phyloP scores from a whole-genome alignment of 495 filamentous ascomycete species.

The Bryoglossum gracile region DNA sequence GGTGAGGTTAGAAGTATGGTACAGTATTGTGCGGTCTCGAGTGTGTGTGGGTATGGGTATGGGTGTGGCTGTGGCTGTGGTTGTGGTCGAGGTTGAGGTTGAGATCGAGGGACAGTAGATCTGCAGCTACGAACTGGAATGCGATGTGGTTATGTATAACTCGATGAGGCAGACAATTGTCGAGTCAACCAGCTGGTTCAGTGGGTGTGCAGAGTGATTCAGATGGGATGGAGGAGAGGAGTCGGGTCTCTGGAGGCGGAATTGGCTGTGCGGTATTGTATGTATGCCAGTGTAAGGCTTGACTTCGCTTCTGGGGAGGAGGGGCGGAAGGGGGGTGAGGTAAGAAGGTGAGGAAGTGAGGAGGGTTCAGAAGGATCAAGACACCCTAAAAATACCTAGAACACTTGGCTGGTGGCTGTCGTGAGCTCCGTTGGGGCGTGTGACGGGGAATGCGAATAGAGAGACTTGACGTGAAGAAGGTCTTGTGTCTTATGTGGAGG shows the following conservation, averaged over 20 bases:
- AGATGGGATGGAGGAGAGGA: not conserved
- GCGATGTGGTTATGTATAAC: constrained; percentile 9
- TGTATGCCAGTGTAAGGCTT: too few species aligned
- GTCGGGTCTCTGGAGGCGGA: too few species aligned
- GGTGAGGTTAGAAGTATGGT: too few species aligned
- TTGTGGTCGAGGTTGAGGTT: not conserved
- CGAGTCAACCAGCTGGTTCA: too few species aligned
- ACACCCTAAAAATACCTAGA: constrained; percentile 8
- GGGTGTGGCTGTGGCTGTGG: constrained; percentile 4
- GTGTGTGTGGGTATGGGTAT: constrained; percentile 6
- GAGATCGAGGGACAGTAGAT: not conserved
- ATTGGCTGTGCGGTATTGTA: too few species aligned
- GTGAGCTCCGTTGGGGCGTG: not conserved
- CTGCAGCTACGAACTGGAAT: constrained; percentile 10
- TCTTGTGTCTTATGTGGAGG: constrained; percentile 1
- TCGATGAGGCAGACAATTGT: not conserved
- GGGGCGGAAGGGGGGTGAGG: too few species aligned
- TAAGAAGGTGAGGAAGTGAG: too few species aligned
- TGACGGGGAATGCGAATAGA: constrained; percentile 7
- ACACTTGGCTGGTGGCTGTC: not conserved
- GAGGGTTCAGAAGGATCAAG: not conserved
- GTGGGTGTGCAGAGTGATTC: too few species aligned
- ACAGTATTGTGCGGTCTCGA: too few species aligned
- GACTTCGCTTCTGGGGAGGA: too few species aligned
- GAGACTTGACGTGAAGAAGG: constrained; percentile 6